Evolutionary conservation across 805 yeast genomes (phyloP).

Genomic region (Cyberlindnera euphorbiae): DNA sequence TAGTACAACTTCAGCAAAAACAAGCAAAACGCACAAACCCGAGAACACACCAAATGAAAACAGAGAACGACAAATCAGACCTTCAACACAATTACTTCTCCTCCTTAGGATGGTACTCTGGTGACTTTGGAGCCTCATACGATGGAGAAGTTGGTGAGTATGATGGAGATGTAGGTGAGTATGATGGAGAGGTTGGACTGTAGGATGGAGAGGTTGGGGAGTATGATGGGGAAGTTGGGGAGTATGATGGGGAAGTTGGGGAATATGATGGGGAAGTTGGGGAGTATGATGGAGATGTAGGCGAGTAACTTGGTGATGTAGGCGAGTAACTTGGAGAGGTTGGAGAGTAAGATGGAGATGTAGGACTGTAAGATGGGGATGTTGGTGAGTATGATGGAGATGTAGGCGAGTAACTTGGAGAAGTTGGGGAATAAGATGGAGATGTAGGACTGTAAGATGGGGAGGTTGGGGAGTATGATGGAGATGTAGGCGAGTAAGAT

Average conservation of each 20-base stretch:
- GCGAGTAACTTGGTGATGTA: conserved; percentile 51
- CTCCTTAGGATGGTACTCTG: conserved; percentile 13
- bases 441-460: conserved; percentile 83
- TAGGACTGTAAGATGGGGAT: conserved; percentile 57
- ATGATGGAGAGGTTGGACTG: conserved; percentile 41
- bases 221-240: conserved; percentile 40
- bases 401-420: conserved; percentile 67
- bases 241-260: conserved; percentile 53
- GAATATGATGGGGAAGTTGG: conserved; percentile 66
- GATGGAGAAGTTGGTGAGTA: conserved; percentile 19
- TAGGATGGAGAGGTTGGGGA: conserved; percentile 39
- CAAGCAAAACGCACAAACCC: no score
- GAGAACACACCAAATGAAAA: no score
- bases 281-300: conserved; percentile 44
- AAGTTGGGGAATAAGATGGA: conserved; percentile 71
- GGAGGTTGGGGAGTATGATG: conserved; percentile 67
- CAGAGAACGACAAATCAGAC: no score
- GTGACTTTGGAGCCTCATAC: conserved; percentile 16
- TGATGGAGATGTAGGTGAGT: conserved; percentile 39
- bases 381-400: conserved; percentile 76
- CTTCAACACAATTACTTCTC: conserved; percentile 12
- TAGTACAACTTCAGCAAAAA: no score
- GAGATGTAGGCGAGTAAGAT: conserved; percentile 69
- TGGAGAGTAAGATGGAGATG: conserved; percentile 53
- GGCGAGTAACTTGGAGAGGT: conserved; percentile 56